phyloP scores from a whole-genome alignment of 306 rosid genomes.

The Begonia fuchsioides region DNA sequence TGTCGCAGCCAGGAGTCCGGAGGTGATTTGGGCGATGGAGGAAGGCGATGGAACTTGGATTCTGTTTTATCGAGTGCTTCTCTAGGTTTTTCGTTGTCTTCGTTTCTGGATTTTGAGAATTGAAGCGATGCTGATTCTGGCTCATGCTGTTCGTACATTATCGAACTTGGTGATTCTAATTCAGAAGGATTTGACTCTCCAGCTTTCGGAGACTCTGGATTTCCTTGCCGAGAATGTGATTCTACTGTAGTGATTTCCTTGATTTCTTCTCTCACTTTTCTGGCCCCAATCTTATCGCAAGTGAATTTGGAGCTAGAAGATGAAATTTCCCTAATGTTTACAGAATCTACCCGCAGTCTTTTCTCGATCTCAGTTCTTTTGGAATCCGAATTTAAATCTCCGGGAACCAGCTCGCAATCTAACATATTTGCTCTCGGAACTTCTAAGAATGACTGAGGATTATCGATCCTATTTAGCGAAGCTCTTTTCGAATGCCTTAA shows the following conservation, averaged over 20 bases:
- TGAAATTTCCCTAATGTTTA: slow-evolving; percentile 22
- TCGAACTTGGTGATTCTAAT: too few species aligned
- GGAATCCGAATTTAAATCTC: slow-evolving; percentile 19
- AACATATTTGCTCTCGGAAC: slow-evolving; percentile 30
- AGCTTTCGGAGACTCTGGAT: slow-evolving; percentile 11
- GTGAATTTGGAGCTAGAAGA: slow-evolving; percentile 21
- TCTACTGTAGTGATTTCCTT: slow-evolving; percentile 18
- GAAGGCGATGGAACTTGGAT: slow-evolving; percentile 32
- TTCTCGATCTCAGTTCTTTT: slow-evolving; percentile 45
- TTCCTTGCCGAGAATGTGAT: slow-evolving; percentile 27
- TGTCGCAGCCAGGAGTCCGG: slow-evolving; percentile 96
- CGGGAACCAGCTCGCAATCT: slow-evolving; percentile 18
- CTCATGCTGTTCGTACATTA: background rate
- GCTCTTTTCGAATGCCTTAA: slow-evolving; percentile 49
- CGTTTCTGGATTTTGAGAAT: background rate
- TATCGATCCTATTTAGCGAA: slow-evolving; percentile 50
- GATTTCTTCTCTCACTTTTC: slow-evolving; percentile 14
- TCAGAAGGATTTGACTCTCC: too few species aligned
- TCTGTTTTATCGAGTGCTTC: slow-evolving; percentile 17
- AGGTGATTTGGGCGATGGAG: slow-evolving; percentile 86
- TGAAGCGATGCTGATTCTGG: background rate
- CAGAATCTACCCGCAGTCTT: slow-evolving; percentile 64
- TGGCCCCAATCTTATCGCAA: slow-evolving; percentile 12
- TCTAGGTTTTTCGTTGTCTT: slow-evolving; percentile 17
- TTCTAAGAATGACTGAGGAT: slow-evolving; percentile 30